Evolutionary conservation across 164 flowering plant genomes (phyloP).

Genomic region (Santalum album): DNA sequence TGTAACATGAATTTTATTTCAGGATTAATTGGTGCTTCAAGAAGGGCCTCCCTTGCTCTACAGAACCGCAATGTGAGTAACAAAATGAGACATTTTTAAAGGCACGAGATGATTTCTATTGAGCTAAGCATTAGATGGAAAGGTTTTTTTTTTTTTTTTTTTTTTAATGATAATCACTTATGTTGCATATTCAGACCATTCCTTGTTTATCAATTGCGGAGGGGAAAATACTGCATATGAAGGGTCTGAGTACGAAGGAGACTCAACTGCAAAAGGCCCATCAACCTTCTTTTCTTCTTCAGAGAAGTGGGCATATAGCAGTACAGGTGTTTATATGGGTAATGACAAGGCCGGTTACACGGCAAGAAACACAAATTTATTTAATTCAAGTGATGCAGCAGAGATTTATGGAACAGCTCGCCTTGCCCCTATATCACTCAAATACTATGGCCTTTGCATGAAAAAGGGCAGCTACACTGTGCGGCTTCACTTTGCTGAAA

Average conservation of each 20-base stretch:
- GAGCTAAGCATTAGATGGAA: not conserved
- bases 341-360: not conserved
- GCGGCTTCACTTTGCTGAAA: constrained; percentile 81
- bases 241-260: not conserved
- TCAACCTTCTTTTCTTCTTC: not conserved
- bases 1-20: not conserved
- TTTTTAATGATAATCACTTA: not conserved
- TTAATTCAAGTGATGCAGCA: constrained; percentile 23
- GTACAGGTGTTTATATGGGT: not conserved
- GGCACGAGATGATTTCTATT: not conserved
- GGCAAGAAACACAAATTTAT: not conserved
- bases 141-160: not conserved
- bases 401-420: constrained; percentile 45
- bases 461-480: constrained; percentile 62
- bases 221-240: not conserved
- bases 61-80: not conserved
- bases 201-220: not conserved
- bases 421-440: constrained; percentile 57
- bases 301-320: constrained; percentile 1
- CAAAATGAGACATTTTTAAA: not conserved
- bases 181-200: not conserved
- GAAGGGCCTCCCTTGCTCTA: not conserved
- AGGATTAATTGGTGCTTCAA: not conserved
- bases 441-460: constrained; percentile 76
- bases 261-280: not conserved